Evolutionary conservation across 495 filamentous ascomycete species (phyloP).

Genomic region (Letharia columbiana): DNA sequence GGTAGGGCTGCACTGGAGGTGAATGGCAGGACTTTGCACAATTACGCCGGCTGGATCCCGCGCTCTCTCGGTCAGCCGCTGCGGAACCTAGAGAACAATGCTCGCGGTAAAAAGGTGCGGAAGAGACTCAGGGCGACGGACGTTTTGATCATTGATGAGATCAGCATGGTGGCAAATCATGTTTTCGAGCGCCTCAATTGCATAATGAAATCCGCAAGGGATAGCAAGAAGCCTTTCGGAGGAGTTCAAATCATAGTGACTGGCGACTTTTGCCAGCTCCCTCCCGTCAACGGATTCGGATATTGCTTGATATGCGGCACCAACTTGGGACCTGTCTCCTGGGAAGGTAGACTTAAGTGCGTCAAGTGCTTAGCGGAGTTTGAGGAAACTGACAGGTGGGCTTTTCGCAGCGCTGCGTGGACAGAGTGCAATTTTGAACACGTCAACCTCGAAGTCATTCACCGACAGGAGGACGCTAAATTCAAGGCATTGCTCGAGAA

Average conservation of each 20-base stretch:
- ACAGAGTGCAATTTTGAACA: conserved; percentile 30
- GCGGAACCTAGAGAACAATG: conserved; percentile 17
- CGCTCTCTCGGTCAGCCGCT: conserved; percentile 28
- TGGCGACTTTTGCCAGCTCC: conserved; percentile 39
- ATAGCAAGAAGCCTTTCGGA: conserved; percentile 32
- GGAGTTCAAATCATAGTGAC: conserved; percentile 37
- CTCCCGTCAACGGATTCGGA: conserved; percentile 35
- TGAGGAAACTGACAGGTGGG: conserved; percentile 19
- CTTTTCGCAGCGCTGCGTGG: conserved; percentile 28
- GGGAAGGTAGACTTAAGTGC: conserved; percentile 28
- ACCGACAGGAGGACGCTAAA: conserved; percentile 42
- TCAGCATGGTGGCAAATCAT: conserved; percentile 46
- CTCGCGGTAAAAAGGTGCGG: conserved; percentile 9
- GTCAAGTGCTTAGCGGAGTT: conserved; percentile 23
- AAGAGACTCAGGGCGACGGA: conserved; percentile 34
- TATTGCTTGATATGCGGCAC: conserved; percentile 34
- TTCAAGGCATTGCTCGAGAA: conserved; percentile 47
- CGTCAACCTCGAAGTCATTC: conserved; percentile 39
- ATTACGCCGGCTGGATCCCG: conserved; percentile 47
- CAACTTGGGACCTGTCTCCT: conserved; percentile 12
- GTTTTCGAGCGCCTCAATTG: conserved; percentile 46
- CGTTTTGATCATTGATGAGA: conserved; percentile 41
- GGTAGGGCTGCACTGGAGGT: conserved; percentile 47
- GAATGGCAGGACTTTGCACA: conserved; percentile 45
- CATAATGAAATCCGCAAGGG: conserved; percentile 38